Percentiles rank a stretch among this genome's conserved stretches.
phyloP scores from a whole-genome alignment of 73 alveolate species.

The Paramecium sonneborni region DNA sequence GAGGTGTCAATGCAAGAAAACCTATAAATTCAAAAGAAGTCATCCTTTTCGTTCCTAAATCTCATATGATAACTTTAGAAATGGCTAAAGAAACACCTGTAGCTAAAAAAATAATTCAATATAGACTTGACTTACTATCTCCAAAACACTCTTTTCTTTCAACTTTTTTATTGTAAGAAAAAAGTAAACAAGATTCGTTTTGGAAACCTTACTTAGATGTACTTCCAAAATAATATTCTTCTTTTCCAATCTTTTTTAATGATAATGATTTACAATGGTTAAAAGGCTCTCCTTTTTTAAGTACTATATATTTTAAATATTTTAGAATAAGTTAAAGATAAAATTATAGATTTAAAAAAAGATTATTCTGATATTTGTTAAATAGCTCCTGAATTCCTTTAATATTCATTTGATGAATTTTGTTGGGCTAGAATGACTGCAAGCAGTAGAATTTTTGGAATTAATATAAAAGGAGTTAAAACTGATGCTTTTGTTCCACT shows the following conservation, averaged over 20 bases:
- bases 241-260: conserved; percentile 95
- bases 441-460: conserved; percentile 91
- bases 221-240: conserved; percentile 83
- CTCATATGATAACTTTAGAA: conserved; percentile 92
- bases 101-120: conserved; percentile 86
- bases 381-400: conserved; percentile 84
- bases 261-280: conserved; percentile 86
- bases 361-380: conserved; percentile 88
- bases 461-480: conserved; percentile 83
- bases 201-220: conserved; percentile 92
- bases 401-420: conserved; percentile 85
- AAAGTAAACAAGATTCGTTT: conserved; percentile 72
- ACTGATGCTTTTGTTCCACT: conserved; percentile 97
- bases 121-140: conserved; percentile 86
- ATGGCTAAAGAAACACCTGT: conserved; percentile 89
- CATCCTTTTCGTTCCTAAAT: conserved; percentile 86
- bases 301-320: conserved; percentile 38
- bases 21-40: conserved; percentile 78
- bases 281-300: conserved; percentile 93
- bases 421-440: conserved; percentile 93
- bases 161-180: conserved; percentile 88
- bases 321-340: conserved; percentile 79
- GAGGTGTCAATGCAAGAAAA: conserved; percentile 94
- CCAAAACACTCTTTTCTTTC: conserved; percentile 96
- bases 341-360: conserved; percentile 80